Evolutionary conservation across 2,329 filamentous ascomycete species (phyloP), one percentile per base, ranked within the genome.

Genomic region (Pezicula radicicola): DNA sequence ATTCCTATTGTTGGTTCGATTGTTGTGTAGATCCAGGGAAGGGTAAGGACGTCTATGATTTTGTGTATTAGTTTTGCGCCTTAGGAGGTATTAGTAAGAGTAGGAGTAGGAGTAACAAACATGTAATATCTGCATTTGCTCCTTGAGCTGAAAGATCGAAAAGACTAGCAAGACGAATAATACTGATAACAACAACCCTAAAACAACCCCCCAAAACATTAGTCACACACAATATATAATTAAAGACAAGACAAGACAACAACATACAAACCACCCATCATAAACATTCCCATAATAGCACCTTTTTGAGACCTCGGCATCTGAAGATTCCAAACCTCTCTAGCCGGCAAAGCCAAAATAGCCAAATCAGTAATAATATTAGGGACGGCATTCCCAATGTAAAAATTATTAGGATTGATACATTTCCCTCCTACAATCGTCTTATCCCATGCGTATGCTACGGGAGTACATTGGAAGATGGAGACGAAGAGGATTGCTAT

Each of bases 361-460:
- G 68, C 63, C 6, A 78, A 55, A 51, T 78, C 75, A 15, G 71
- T 76, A 6, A 75, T 55, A 35, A 78, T 72, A 5, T 72, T 77
- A 6, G 74, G 73, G 0, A 72, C 68, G 2, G 72, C 75, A 51
- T 79, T 79, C 41, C 73, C 71, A 25, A 79, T 75, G 67, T 77
- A 80, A 1, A 72, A 72, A 4, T 63, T 73, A 43, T 75, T 72
- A 19, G 76, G 70, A 59, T 77, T 67, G 56, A 79, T 74, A 16
- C 53, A 55, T 45, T 53, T 42, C 28, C 53, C 53, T 3, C 44
- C 51, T 15, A 30, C 12, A 6, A 58, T 49, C 3, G 51, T 35
- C 48, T 56, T 58, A 10, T 58, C 50, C 56, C 56, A 58, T 35
- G 50, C 52, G 49, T 51, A 56, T 21, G 48, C 35, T 6, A 57